Conservation (phyloP, 1,139 yeast genomes). For the Sugiyamaella novakii region DNA sequence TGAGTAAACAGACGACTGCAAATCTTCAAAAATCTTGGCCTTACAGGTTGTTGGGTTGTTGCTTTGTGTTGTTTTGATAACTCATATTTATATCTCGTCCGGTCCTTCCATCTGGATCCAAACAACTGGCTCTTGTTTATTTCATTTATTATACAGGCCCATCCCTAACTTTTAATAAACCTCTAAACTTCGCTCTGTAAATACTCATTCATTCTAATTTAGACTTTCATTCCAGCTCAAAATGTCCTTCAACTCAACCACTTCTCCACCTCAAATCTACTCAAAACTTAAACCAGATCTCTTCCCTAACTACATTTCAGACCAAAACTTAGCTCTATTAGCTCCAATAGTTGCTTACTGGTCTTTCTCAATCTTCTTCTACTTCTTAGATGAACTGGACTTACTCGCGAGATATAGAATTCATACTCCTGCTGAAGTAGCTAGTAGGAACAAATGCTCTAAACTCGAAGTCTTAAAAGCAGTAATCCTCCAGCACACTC, state of each 20-base stretch:
- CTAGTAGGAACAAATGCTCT: conserved; percentile 71
- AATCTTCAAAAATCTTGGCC: too few relatives aligned
- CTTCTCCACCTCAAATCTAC: conserved; percentile 25
- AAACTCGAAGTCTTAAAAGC: conserved; percentile 71
- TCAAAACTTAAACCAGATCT: conserved; percentile 37
- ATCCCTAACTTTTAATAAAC: too few relatives aligned
- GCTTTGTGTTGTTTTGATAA: too few relatives aligned
- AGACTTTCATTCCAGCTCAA: background rate
- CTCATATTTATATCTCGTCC: too few relatives aligned
- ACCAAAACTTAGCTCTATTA: conserved; percentile 69
- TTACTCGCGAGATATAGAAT: conserved; percentile 82
- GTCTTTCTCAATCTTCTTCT: conserved; percentile 73
- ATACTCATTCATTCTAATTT: background rate
- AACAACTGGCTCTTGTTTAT: too few relatives aligned
- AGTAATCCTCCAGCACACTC: conserved; percentile 77
- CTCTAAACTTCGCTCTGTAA: too few relatives aligned
- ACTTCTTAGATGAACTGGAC: conserved; percentile 68
- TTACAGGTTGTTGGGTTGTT: too few relatives aligned
- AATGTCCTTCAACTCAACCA: conserved; percentile 8
- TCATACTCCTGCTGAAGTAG: conserved; percentile 87
- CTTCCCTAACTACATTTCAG: conserved; percentile 60
- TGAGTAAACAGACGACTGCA: too few relatives aligned
- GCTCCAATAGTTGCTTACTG: conserved; percentile 85
- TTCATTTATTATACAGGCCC: too few relatives aligned
- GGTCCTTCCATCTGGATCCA: too few relatives aligned